phyloP scores from a whole-genome alignment of 441 rosid species.

The Melastoma candidum region DNA sequence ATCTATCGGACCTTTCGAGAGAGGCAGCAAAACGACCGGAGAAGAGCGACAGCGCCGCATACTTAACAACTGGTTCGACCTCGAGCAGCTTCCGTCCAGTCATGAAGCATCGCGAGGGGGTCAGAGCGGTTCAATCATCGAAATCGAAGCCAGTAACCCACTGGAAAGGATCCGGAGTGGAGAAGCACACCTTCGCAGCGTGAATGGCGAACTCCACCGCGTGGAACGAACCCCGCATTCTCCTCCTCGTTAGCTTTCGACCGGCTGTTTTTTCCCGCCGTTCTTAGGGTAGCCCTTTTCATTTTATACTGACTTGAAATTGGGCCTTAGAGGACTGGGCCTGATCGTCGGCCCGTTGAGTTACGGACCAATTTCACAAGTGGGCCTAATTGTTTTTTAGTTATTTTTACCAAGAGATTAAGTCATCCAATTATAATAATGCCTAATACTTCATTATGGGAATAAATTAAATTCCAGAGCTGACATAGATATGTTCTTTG shows the following conservation, averaged over 20 bases:
- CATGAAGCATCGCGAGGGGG: neutral
- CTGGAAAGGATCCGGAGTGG: neutral
- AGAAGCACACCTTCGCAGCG: slow-evolving; percentile 31
- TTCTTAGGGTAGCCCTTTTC: neutral
- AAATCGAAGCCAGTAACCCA: no score
- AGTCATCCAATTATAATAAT: no score
- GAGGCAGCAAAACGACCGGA: slow-evolving; percentile 48
- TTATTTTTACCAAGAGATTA: no score
- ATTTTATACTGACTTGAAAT: no score
- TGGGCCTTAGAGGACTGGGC: no score
- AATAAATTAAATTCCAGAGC: no score
- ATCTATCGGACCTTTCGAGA: slow-evolving; percentile 29
- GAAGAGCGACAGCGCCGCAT: slow-evolving; percentile 60
- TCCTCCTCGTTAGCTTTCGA: neutral
- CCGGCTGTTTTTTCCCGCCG: neutral
- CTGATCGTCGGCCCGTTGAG: neutral
- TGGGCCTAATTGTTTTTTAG: neutral
- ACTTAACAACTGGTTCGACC: slow-evolving; percentile 55
- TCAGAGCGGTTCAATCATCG: slow-evolving; percentile 2
- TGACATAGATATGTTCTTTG: no score
- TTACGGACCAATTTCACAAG: neutral
- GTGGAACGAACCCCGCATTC: slow-evolving; percentile 16
- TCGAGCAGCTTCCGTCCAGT: slow-evolving; percentile 30
- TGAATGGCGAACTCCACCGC: slow-evolving; percentile 37
- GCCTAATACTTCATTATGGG: no score